phyloP scores from a whole-genome alignment of 371 early-diverging fungal species.

The Catenaria anguillulae region DNA sequence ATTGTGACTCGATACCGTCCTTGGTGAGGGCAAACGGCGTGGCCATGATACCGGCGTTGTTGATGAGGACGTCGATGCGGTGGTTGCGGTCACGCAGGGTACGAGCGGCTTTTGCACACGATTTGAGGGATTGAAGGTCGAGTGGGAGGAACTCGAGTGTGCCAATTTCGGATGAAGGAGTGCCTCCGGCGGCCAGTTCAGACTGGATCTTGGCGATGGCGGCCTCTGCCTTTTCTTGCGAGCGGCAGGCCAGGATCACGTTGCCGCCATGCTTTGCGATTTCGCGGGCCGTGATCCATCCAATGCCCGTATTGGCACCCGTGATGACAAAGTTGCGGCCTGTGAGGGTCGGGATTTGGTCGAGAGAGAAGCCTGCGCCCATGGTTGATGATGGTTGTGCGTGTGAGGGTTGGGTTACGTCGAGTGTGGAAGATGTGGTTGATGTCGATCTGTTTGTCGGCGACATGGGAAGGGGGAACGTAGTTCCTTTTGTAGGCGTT shows the following conservation, averaged over 20 bases:
- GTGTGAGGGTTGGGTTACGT: not conserved
- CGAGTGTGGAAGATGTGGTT: too few species aligned
- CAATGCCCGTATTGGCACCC: conserved; percentile 36
- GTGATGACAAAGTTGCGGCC: conserved; percentile 21
- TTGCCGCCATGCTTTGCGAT: conserved; percentile 28
- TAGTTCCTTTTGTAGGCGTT: too few species aligned
- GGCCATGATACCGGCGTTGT: conserved; percentile 39
- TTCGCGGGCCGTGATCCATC: conserved; percentile 23
- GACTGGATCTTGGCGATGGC: not conserved
- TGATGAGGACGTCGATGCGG: conserved; percentile 30
- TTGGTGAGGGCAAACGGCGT: conserved; percentile 21
- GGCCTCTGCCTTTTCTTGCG: conserved; percentile 11
- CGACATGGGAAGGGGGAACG: too few species aligned
- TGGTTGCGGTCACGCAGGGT: not conserved
- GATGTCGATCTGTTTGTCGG: too few species aligned
- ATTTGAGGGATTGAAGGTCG: conserved; percentile 19
- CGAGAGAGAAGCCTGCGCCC: not conserved
- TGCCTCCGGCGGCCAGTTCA: conserved; percentile 14
- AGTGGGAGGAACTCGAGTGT: conserved; percentile 28
- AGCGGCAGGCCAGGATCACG: conserved; percentile 25
- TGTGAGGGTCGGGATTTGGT: conserved; percentile 6
- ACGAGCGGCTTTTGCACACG: conserved; percentile 14
- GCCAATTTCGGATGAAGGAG: conserved; percentile 7
- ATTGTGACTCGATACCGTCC: conserved; percentile 38
- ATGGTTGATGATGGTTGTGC: not conserved